Evolutionary conservation across 768 basidiomycete species (phyloP).

Genomic region (Pholiota molesta): DNA sequence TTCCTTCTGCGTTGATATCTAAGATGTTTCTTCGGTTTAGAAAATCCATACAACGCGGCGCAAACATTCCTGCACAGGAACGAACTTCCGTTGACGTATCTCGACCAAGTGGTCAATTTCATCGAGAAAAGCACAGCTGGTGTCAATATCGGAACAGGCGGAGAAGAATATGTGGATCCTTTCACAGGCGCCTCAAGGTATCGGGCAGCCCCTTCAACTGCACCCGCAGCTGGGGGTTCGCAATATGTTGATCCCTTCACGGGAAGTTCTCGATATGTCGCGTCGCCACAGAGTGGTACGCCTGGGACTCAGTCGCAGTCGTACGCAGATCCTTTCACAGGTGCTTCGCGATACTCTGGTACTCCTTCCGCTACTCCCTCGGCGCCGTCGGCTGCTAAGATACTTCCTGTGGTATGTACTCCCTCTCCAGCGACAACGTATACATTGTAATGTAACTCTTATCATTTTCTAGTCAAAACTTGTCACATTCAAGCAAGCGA

Average conservation of each 20-base stretch:
- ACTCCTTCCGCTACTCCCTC: slow-evolving; percentile 32
- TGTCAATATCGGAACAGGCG: slow-evolving; percentile 65
- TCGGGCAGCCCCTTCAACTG: slow-evolving; percentile 38
- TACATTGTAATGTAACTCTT: background rate
- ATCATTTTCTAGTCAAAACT: slow-evolving; percentile 50
- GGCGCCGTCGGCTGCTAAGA: slow-evolving; percentile 34
- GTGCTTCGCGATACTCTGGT: slow-evolving; percentile 64
- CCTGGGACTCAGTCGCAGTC: slow-evolving; percentile 32
- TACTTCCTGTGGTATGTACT: slow-evolving; percentile 55
- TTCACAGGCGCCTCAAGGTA: slow-evolving; percentile 88
- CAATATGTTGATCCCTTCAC: slow-evolving; percentile 72
- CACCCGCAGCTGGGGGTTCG: slow-evolving; percentile 33
- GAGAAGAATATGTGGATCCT: slow-evolving; percentile 77
- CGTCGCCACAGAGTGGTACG: slow-evolving; percentile 37
- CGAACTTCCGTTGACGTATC: slow-evolving; percentile 79
- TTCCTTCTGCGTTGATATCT: background rate
- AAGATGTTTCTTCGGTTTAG: slow-evolving; percentile 40
- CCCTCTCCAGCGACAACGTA: background rate
- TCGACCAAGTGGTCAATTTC: slow-evolving; percentile 90
- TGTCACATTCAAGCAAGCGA: slow-evolving; percentile 85
- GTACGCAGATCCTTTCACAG: slow-evolving; percentile 47
- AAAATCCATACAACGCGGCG: slow-evolving; percentile 90
- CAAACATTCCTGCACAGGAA: slow-evolving; percentile 85
- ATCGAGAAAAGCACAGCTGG: slow-evolving; percentile 91
- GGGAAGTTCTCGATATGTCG: slow-evolving; percentile 65